These are phyloP conservation scores for Samsoniella hepiali DNA, from an alignment of 2,329 filamentous ascomycete genomes.

Conservation along the genomic window DNA sequence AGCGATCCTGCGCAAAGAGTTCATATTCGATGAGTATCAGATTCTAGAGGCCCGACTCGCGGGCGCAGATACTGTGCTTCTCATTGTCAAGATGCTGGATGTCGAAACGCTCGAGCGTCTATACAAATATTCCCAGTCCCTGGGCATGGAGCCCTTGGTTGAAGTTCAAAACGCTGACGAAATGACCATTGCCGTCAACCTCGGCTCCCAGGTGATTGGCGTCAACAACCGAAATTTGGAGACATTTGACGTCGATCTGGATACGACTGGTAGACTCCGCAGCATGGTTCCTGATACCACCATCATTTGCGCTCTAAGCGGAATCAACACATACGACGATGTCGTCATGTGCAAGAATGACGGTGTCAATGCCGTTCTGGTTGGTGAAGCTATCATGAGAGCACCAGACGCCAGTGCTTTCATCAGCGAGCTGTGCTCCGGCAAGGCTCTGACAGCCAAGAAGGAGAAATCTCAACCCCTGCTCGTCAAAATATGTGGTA, in stretches of 20 bases:
- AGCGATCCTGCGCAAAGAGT: constrained; percentile 90
- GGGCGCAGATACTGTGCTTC: constrained; percentile 87
- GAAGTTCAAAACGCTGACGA: constrained; percentile 95
- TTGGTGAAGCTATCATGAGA: constrained; percentile 94
- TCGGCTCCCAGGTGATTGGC: constrained; percentile 88
- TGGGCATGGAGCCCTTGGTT: constrained; percentile 96
- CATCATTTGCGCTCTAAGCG: constrained; percentile 89
- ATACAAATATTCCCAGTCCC: constrained; percentile 81
- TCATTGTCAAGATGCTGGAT: constrained; percentile 98
- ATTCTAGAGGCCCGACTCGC: constrained; percentile 91
- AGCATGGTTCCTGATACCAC: constrained; percentile 81
- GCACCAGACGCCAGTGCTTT: constrained; percentile 79
- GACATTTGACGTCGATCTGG: constrained; percentile 93
- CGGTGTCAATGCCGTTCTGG: constrained; percentile 87
- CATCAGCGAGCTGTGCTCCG: constrained; percentile 77
- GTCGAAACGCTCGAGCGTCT: constrained; percentile 67
- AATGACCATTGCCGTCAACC: constrained; percentile 80
- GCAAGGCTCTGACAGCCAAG: constrained; percentile 37
- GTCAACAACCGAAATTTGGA: constrained; percentile 97
- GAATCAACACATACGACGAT: constrained; percentile 85
- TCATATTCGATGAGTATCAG: constrained; percentile 97
- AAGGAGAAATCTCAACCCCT: constrained; percentile 44
- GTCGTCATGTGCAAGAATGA: constrained; percentile 84
- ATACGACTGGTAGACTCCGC: constrained; percentile 85
- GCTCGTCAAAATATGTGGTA: constrained; percentile 94